phyloP scores from a whole-genome alignment of 352 stramenopile species.

The Phytophthora hibernalis region DNA sequence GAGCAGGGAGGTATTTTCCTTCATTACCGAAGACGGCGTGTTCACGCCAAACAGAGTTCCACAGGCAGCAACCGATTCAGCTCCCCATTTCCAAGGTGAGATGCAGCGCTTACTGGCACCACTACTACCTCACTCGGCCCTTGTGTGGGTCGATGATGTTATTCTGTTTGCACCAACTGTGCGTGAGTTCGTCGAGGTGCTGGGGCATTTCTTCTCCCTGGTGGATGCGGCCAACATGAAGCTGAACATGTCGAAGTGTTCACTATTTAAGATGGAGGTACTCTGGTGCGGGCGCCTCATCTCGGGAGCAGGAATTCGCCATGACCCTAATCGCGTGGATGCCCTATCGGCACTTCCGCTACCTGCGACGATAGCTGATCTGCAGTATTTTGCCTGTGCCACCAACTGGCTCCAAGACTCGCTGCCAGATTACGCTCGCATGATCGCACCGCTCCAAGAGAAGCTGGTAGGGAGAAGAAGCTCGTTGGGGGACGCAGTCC shows the following conservation, averaged over 20 bases:
- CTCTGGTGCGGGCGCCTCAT: conserved; percentile 36
- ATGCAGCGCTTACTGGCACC: background rate
- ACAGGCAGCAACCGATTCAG: no score
- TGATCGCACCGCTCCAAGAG: background rate
- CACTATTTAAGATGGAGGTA: conserved; percentile 16
- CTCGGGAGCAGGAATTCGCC: conserved; percentile 18
- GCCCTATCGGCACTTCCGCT: conserved; percentile 6
- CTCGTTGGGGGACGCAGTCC: background rate
- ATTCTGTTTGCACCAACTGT: no score
- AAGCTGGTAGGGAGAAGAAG: background rate
- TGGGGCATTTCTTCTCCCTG: conserved; percentile 13
- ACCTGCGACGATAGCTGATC: background rate
- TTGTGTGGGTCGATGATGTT: conserved; percentile 5
- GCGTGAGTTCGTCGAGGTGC: no score
- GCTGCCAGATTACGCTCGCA: background rate
- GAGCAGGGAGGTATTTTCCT: no score
- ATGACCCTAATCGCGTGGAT: conserved; percentile 8
- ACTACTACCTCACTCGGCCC: conserved; percentile 1
- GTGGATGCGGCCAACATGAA: conserved; percentile 15
- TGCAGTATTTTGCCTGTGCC: conserved; percentile 1
- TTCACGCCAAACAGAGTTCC: no score
- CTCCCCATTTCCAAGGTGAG: no score
- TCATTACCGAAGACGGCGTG: no score
- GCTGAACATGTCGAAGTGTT: conserved; percentile 23
- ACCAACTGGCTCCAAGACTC: conserved; percentile 11